These are phyloP conservation scores for Candida ortonii DNA, from an alignment of 805 yeast genomes.

Conservation along the genomic window DNA sequence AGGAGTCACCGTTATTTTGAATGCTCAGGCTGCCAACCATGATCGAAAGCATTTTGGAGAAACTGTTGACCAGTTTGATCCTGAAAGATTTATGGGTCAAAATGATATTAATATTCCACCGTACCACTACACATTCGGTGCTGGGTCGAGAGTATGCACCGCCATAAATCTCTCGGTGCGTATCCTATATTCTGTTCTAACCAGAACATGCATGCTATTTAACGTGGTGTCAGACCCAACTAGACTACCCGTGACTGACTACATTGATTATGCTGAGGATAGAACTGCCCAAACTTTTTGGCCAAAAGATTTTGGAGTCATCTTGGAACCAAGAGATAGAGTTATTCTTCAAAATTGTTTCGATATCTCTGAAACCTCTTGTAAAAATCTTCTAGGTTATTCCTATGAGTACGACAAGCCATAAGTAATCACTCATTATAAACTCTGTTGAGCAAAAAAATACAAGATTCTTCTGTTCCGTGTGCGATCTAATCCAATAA, in stretches of 20 bases:
- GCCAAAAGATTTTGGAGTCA: slow-evolving; percentile 21
- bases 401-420: slow-evolving; percentile 17
- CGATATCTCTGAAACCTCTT: slow-evolving; percentile 3
- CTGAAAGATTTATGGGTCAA: slow-evolving; percentile 19
- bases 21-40: slow-evolving; percentile 26
- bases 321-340: slow-evolving; percentile 12
- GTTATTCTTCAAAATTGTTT: slow-evolving; percentile 11
- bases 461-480: too few species aligned
- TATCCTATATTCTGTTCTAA: slow-evolving; percentile 16
- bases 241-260: slow-evolving; percentile 13
- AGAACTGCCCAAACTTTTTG: slow-evolving; percentile 23
- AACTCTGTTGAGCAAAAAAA: too few species aligned
- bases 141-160: slow-evolving; percentile 25
- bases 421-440: too few species aligned
- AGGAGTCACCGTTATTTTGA: slow-evolving; percentile 22
- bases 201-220: slow-evolving; percentile 20
- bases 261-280: slow-evolving; percentile 20
- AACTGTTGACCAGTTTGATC: slow-evolving; percentile 19
- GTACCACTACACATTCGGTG: slow-evolving; percentile 25
- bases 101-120: slow-evolving; percentile 17
- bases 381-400: slow-evolving; percentile 12
- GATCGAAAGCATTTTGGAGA: slow-evolving; percentile 18
- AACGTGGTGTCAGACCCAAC: slow-evolving; percentile 7
- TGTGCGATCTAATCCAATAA: too few species aligned
- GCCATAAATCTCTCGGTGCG: slow-evolving; percentile 23